Evolutionary conservation across 2,329 filamentous ascomycete species (phyloP).

Genomic region (Lachnellula arida): DNA sequence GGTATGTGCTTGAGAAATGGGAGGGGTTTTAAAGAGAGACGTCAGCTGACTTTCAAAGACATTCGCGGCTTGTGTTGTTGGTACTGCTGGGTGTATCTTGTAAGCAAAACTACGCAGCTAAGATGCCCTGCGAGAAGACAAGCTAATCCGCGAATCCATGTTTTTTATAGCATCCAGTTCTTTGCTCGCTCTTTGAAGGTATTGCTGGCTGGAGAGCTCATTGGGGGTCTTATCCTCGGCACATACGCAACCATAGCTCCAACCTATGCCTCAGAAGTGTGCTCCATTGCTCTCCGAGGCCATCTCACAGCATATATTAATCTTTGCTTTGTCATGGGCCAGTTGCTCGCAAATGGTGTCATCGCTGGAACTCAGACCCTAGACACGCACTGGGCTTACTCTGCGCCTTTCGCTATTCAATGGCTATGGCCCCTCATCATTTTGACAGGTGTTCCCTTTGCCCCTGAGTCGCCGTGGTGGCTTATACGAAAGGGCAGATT

Average conservation of each 20-base stretch:
- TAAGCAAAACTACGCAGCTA: neutral
- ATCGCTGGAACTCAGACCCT: slow-evolving; percentile 31
- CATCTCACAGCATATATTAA: slow-evolving; percentile 47
- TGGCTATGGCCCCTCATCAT: slow-evolving; percentile 46
- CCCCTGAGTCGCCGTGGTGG: slow-evolving; percentile 46
- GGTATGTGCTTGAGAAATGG: neutral
- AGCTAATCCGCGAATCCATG: neutral
- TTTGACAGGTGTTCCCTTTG: slow-evolving; percentile 39
- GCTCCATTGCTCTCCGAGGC: slow-evolving; percentile 46
- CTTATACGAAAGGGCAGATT: slow-evolving; percentile 40
- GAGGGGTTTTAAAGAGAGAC: neutral
- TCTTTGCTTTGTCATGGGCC: slow-evolving; percentile 46
- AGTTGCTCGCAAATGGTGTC: slow-evolving; percentile 43
- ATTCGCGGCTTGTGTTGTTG: slow-evolving; percentile 12
- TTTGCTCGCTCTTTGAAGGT: slow-evolving; percentile 42
- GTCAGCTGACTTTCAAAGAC: slow-evolving; percentile 1
- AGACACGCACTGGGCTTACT: slow-evolving; percentile 20
- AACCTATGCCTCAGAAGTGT: slow-evolving; percentile 41
- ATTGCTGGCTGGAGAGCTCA: slow-evolving; percentile 42
- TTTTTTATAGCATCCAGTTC: slow-evolving; percentile 37
- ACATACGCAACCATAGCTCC: slow-evolving; percentile 38
- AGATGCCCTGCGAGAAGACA: slow-evolving; percentile 33
- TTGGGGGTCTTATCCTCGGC: slow-evolving; percentile 33
- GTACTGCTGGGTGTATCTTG: neutral
- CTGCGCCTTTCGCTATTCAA: slow-evolving; percentile 18